Evolutionary conservation across 805 yeast species (phyloP).

Genomic region (Teunomyces pallodes): DNA sequence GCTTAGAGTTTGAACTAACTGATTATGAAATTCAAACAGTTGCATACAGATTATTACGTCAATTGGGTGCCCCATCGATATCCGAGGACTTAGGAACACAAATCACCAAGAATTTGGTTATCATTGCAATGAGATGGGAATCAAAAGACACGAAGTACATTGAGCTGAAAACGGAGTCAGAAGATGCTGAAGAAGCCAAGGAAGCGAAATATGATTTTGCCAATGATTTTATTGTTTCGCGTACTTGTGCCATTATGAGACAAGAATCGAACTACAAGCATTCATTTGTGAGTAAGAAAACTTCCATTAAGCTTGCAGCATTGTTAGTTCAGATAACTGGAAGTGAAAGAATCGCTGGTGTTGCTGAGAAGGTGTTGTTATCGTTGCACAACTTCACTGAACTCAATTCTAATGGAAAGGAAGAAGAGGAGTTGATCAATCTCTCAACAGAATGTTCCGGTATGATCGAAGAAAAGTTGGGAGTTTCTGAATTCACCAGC

Average conservation of each 20-base stretch:
- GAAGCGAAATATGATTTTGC: constrained; percentile 32
- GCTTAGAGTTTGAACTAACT: constrained; percentile 31
- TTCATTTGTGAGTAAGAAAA: constrained; percentile 57
- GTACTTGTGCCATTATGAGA: constrained; percentile 61
- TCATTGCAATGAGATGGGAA: constrained; percentile 63
- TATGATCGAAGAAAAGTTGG: constrained; percentile 64
- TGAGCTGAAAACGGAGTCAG: constrained; percentile 19
- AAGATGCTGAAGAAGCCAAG: constrained; percentile 19
- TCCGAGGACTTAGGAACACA: constrained; percentile 61
- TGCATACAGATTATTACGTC: constrained; percentile 68
- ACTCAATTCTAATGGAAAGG: constrained; percentile 32
- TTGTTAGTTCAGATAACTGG: constrained; percentile 53
- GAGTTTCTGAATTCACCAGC: constrained; percentile 64
- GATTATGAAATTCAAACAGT: constrained; percentile 60
- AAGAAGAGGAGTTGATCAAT: constrained; percentile 50
- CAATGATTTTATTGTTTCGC: constrained; percentile 60
- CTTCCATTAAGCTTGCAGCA: constrained; percentile 69
- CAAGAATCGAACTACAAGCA: constrained; percentile 57
- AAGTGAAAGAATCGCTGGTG: constrained; percentile 36
- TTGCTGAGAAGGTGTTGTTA: constrained; percentile 50
- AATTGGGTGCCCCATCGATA: constrained; percentile 75
- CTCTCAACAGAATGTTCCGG: constrained; percentile 65
- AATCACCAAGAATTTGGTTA: constrained; percentile 63
- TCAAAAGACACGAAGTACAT: constrained; percentile 33
- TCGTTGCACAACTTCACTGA: constrained; percentile 54